Conservation (phyloP, 176 grass and related monocot genomes). For the Thalia dealbata region DNA sequence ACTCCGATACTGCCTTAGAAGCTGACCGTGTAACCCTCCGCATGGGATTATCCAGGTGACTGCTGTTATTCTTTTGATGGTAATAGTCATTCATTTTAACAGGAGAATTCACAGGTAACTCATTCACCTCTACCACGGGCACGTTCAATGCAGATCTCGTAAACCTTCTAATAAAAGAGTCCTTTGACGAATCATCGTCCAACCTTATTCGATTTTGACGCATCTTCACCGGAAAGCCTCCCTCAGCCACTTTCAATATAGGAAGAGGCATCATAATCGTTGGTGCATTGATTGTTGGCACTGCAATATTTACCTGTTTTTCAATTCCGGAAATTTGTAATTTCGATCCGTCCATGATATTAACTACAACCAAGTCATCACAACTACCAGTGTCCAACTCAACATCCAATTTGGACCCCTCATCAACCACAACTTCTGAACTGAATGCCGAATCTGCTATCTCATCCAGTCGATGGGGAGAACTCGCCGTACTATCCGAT, state of each 20-base stretch:
- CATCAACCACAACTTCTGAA: not conserved
- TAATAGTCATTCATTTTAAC: not conserved
- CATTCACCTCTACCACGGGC: not conserved
- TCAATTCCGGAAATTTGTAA: not conserved
- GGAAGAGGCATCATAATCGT: not conserved
- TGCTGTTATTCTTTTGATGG: not conserved
- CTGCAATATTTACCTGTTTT: not conserved
- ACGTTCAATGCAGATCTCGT: conserved; percentile 34
- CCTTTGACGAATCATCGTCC: not conserved
- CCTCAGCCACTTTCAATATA: not conserved
- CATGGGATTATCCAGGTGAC: not conserved
- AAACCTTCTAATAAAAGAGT: conserved; percentile 28
- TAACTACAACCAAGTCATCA: not conserved
- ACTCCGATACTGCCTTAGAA: conserved; percentile 9
- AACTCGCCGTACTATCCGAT: not conserved
- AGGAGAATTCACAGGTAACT: not conserved
- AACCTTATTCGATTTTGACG: not conserved
- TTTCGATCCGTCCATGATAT: not conserved
- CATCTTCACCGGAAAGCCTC: not conserved
- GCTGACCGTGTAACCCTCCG: conserved; percentile 17
- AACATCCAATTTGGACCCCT: not conserved
- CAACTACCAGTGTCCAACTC: too few species aligned
- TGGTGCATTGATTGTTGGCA: not conserved
- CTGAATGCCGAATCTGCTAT: not conserved
- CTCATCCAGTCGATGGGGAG: not conserved